Evolutionary conservation across 2,329 filamentous ascomycete genomes (phyloP).

Genomic region (Botrytis tulipae): DNA sequence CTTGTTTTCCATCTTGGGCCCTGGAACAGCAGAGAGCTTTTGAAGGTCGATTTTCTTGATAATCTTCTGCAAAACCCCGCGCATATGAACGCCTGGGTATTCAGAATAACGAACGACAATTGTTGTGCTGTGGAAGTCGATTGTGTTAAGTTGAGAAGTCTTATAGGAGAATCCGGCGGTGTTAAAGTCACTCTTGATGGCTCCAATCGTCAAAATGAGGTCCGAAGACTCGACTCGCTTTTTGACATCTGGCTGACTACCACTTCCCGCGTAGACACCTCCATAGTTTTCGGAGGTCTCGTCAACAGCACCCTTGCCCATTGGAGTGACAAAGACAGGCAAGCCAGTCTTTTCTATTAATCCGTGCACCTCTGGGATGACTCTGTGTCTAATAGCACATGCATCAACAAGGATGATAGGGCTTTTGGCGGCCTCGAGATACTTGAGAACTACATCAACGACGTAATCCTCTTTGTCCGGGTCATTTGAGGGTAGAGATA

Average conservation of each 20-base stretch:
- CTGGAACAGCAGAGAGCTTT: conserved; percentile 55
- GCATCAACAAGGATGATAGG: conserved; percentile 81
- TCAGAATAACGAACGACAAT: conserved; percentile 74
- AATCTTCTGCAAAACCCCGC: conserved; percentile 71
- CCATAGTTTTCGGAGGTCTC: conserved; percentile 74
- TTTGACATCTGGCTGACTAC: conserved; percentile 63
- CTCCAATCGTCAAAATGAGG: conserved; percentile 67
- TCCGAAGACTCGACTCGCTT: conserved; percentile 67
- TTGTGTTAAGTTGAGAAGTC: conserved; percentile 71
- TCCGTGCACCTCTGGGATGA: conserved; percentile 68
- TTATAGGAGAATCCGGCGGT: conserved; percentile 80
- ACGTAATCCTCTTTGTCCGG: conserved; percentile 74
- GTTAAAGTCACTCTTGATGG: conserved; percentile 74
- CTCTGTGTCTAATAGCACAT: conserved; percentile 75
- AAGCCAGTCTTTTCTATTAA: conserved; percentile 71
- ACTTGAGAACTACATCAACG: conserved; percentile 74
- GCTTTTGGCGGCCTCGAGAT: conserved; percentile 68
- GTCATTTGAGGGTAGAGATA: conserved; percentile 64
- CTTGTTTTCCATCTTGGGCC: conserved; percentile 54
- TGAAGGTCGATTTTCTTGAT: conserved; percentile 56
- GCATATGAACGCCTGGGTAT: conserved; percentile 76
- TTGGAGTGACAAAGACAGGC: conserved; percentile 83
- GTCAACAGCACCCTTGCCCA: conserved; percentile 83
- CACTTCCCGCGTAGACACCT: conserved; percentile 81
- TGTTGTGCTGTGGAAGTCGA: conserved; percentile 76